Evolutionary conservation across 2,329 filamentous ascomycete species (phyloP), one percentile per base, ranked within the genome.

Genomic region (Apiospora kogelbergensis): DNA sequence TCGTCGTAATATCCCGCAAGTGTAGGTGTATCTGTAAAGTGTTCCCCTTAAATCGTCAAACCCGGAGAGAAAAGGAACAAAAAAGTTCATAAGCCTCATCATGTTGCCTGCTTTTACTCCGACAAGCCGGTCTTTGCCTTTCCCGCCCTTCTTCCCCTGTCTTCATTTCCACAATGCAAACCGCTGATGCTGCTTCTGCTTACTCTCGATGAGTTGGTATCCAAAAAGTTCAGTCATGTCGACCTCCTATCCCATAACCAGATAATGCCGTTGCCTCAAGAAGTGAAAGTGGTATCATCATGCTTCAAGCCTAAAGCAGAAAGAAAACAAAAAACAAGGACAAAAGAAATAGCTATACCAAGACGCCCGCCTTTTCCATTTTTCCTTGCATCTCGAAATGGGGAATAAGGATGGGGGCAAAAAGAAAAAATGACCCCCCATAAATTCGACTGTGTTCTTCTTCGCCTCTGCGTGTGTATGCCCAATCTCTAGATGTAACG

Each of bases 221-320:
- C 53, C 53, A 60, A 37, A 60, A n/a, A 26, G 1, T 60, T n/a
- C n/a, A 37, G 48, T 30, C 30, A n/a, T 60, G 3, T n/a, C 30
- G 26, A 60, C 53, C 26, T 60, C 53, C 53, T 60, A 60, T 60
- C 53, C 53, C 53, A 37, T 60, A 60, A 60, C n/a, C 30, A 37
- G 30, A 60, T 60, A 60, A 60, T 60, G 53, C 53, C 30, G 53
- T 60, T 60, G 30, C 20, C 53, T 60, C 20, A 5, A 60, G 53
- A 60, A 60, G 53, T 37, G 53, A 60, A 60, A 60, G 53, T 60
- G 53, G 53, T 60, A 60, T 60, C 53, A 60, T 60, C 53, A 37
- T 60, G 26, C 53, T 60, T 37, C 15, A 60, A 37, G 30, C 53
- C 26, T 60, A 37, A 60, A 60, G 53, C 53, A 60, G 53, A 60